Evolutionary conservation across 2,329 filamentous ascomycete species (phyloP), one percentile per base, ranked within the genome.

Genomic region (Fusarium chaquense): DNA sequence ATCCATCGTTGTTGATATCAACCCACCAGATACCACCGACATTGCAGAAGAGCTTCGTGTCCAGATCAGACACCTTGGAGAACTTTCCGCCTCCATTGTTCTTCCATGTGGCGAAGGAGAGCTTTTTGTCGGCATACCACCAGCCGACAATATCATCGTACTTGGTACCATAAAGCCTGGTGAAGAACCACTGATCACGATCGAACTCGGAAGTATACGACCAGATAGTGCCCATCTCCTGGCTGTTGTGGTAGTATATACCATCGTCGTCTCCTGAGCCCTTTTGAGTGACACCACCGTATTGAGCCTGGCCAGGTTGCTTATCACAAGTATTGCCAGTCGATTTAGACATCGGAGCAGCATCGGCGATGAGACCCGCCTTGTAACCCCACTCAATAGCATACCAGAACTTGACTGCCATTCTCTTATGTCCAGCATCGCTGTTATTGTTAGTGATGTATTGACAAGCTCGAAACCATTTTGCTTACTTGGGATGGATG

Each of bases 221-320:
- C 56, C 67, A 55, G 4, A 75, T 51, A 20, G 63, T 69, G 24
- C 71, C 71, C 52, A 55, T 71, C 18, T 49, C 56, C 24, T 68
- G 15, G 36, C 60, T 66, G 5, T 59, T 57, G 52, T 79, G 78
- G 20, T 65, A 36, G 57, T 79, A 80, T 3, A 65, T 70, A 2
- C 76, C 74, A 50, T 79, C 77, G 6, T 76, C 62, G 7, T 67
- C 24, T 7, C 78, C 77, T 11, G 63, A 71, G 16, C 77, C 76
- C 9, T 44, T 56, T 44, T 79, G 78, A 8, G 76, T 78, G 12
- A 55, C 8, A 40, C 11, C 68, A 35, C 6, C 71, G n/a, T 58
- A 51, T 18, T 51, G 45, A 22, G 45, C 55, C 5, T 58, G 20
- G 1, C 55, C 55, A 24, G 55, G 20, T 4, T 35, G 20, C 5